These are phyloP conservation scores for Astragalus glycyphyllos DNA, from an alignment of 306 rosid species.

Conservation along the genomic window DNA sequence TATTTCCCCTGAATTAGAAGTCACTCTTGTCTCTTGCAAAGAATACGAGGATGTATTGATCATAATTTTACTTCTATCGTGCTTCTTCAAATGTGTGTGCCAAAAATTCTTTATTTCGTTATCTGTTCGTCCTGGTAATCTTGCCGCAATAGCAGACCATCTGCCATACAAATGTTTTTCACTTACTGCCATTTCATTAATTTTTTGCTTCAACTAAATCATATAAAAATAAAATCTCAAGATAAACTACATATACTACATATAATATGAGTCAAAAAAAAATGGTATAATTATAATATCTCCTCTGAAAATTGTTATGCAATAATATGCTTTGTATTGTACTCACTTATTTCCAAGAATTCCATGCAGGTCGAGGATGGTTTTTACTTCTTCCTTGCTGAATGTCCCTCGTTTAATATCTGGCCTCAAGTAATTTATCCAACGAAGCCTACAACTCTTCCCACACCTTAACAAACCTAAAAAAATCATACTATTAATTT, in stretches of 20 bases:
- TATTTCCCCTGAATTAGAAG: slow-evolving; percentile 18
- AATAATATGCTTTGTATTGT: neutral
- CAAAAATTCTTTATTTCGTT: slow-evolving; percentile 87
- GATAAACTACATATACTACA: too few relatives aligned
- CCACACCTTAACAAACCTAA: slow-evolving; percentile 84
- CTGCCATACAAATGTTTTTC: slow-evolving; percentile 42
- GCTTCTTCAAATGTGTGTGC: slow-evolving; percentile 86
- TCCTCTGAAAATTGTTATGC: too few relatives aligned
- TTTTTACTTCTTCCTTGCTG: slow-evolving; percentile 70
- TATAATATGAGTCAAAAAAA: too few relatives aligned
- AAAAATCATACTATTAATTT: slow-evolving; percentile 11
- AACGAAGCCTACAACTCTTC: slow-evolving; percentile 88
- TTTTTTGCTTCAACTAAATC: too few relatives aligned
- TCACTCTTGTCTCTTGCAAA: neutral
- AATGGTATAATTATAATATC: too few relatives aligned
- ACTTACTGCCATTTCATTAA: too few relatives aligned
- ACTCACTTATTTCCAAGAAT: slow-evolving; percentile 77
- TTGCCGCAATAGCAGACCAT: slow-evolving; percentile 90
- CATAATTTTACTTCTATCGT: slow-evolving; percentile 17
- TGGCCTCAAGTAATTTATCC: slow-evolving; percentile 82
- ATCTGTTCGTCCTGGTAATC: slow-evolving; percentile 81
- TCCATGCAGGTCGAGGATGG: slow-evolving; percentile 59
- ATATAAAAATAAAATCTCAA: too few relatives aligned
- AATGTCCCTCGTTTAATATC: slow-evolving; percentile 87
- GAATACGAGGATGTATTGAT: neutral